Evolutionary conservation across 805 yeast species (phyloP).

Genomic region (Metschnikowia similis): DNA sequence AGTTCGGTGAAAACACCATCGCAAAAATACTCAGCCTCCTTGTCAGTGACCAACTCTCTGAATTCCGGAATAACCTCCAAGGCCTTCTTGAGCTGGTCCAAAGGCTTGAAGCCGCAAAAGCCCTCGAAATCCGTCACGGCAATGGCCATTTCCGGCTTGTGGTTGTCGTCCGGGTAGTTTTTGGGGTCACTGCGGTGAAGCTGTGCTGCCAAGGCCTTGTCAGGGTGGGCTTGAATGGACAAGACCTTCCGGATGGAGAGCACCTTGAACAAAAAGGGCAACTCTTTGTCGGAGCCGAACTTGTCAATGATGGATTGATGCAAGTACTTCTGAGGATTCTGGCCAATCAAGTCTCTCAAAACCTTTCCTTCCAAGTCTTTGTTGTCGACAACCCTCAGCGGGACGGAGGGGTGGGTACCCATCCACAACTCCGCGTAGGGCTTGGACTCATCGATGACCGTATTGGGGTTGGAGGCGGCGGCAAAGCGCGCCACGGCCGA

Average conservation of each 20-base stretch:
- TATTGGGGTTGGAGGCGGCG: slow-evolving; percentile 56
- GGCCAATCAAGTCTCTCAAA: slow-evolving; percentile 63
- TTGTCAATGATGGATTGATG: slow-evolving; percentile 56
- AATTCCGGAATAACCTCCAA: slow-evolving; percentile 77
- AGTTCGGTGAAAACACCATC: slow-evolving; percentile 44
- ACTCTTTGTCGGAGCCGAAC: slow-evolving; percentile 64
- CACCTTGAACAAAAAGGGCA: slow-evolving; percentile 93
- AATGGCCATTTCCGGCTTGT: slow-evolving; percentile 99
- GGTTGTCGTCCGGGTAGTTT: slow-evolving; percentile 96
- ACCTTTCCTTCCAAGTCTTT: slow-evolving; percentile 39
- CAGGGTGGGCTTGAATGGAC: slow-evolving; percentile 97
- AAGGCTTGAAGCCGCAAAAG: slow-evolving; percentile 95
- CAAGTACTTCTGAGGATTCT: slow-evolving; percentile 54
- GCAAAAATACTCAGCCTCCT: slow-evolving; percentile 51
- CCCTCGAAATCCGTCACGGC: slow-evolving; percentile 96
- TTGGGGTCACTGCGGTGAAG: slow-evolving; percentile 81
- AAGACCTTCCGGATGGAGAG: slow-evolving; percentile 89
- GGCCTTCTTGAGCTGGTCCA: slow-evolving; percentile 66
- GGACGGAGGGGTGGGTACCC: slow-evolving; percentile 96
- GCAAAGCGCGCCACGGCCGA: slow-evolving; percentile 92
- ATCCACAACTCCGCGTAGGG: slow-evolving; percentile 99
- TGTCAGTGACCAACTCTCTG: slow-evolving; percentile 61
- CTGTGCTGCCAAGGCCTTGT: slow-evolving; percentile 72
- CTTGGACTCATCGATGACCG: slow-evolving; percentile 61
- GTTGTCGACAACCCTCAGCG: slow-evolving; percentile 55